Evolutionary conservation across 2,329 filamentous ascomycete genomes (phyloP), one percentile per base, ranked within the genome.

Genomic region (Myriangium duriaei): DNA sequence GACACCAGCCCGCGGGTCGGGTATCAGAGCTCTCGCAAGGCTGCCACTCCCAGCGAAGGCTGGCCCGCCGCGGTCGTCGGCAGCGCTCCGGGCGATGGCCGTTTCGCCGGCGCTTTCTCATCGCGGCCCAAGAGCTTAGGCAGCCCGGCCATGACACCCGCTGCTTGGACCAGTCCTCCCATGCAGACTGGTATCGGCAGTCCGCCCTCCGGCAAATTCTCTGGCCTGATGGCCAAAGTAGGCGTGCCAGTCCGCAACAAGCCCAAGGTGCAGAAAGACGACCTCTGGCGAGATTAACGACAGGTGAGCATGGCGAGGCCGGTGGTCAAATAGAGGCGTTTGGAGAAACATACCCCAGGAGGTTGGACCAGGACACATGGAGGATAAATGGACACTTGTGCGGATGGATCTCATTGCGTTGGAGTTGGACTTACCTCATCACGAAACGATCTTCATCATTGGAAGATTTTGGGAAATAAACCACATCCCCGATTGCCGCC

Each of bases 241-340:
- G 36, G 36, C 9, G 36, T 16, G 5, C 17, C 15, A 30, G 15
- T 18, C 5, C 28, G 30, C 17, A 19, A 15, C 16, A 14, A 13
- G 5, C 30, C 30, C 16, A 30, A 39, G 19, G 32, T 18, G 30
- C n/a, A 21, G 30, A 39, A 39, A 14, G 21, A 32, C 17, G 36
- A 39, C 28, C 36, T 39, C 18, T 39, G 36, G 36, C 36, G 36
- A 18, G 32, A 39, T 17, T 5, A 16, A 28, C n/a, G n/a, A n/a
- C n/a, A n/a, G n/a, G n/a, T n/a, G n/a, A n/a, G n/a, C n/a, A n/a
- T n/a, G n/a, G n/a, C n/a, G n/a, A n/a, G n/a, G n/a, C n/a, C n/a
- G n/a, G n/a, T n/a, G n/a, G n/a, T n/a, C n/a, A n/a, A n/a, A n/a
- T n/a, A n/a, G n/a, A n/a, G n/a, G n/a, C n/a, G n/a, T 4, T 13